Evolutionary conservation across 2,329 filamentous ascomycete genomes (phyloP).

Genomic region (Calonectria ilicicola): DNA sequence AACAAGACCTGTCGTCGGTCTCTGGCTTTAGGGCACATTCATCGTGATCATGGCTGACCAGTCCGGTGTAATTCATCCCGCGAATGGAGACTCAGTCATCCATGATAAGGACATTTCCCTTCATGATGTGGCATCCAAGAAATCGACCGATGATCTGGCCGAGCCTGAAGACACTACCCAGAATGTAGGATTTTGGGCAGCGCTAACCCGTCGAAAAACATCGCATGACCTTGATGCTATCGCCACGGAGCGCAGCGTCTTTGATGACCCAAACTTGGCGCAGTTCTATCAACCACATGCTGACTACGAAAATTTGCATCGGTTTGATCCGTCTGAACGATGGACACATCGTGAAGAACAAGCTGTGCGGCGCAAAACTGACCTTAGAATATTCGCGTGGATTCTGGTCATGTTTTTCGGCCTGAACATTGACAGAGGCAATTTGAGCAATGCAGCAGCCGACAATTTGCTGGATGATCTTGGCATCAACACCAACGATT

Average conservation of each 20-base stretch:
- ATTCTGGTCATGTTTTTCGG: constrained; percentile 66
- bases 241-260: constrained; percentile 11
- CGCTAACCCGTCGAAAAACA: background rate
- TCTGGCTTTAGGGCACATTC: background rate
- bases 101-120: background rate
- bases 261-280: constrained; percentile 1
- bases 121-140: background rate
- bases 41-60: background rate
- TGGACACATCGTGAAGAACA: constrained; percentile 53
- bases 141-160: background rate
- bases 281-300: constrained; percentile 8
- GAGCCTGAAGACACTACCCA: constrained; percentile 8
- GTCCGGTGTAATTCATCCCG: background rate
- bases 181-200: constrained; percentile 1
- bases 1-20: background rate
- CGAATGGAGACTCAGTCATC: too few relatives aligned
- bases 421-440: constrained; percentile 55
- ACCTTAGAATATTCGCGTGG: constrained; percentile 62
- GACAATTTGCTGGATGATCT: constrained; percentile 56
- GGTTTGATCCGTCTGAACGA: constrained; percentile 50
- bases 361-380: constrained; percentile 55
- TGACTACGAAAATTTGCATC: constrained; percentile 49
- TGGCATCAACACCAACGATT: constrained; percentile 52
- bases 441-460: constrained; percentile 46
- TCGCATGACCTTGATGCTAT: background rate